Conservation (phyloP, 352 stramenopile genomes). For the Phytophthora sansomeana region DNA sequence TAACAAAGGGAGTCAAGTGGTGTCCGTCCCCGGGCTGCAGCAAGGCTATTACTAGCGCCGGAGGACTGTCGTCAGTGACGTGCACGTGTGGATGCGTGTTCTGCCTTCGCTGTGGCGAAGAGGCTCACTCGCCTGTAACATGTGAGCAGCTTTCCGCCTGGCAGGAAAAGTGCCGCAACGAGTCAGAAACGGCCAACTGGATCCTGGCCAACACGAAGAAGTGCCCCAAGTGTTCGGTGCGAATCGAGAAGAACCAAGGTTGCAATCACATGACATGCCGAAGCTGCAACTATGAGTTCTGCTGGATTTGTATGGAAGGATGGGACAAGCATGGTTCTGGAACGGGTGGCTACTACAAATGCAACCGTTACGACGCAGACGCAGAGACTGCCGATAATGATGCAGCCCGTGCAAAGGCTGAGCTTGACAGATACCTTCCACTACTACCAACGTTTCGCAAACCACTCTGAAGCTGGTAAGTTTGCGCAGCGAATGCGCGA, state of each 20-base stretch:
- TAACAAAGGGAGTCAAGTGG: slow-evolving; percentile 97
- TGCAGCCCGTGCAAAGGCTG: slow-evolving; percentile 93
- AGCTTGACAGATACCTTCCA: slow-evolving; percentile 99
- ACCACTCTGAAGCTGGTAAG: slow-evolving; percentile 96
- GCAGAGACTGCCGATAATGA: slow-evolving; percentile 73
- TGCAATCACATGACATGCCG: slow-evolving; percentile 99
- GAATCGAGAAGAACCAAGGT: slow-evolving; percentile 99
- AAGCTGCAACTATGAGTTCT: slow-evolving; percentile 96
- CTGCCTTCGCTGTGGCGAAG: slow-evolving; percentile 95
- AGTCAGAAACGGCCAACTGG: slow-evolving; percentile 99
- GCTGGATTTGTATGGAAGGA: slow-evolving; percentile 97
- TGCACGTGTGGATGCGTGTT: slow-evolving; percentile 91
- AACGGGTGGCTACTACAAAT: slow-evolving; percentile 99
- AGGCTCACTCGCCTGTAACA: slow-evolving; percentile 94
- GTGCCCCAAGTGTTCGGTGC: slow-evolving; percentile 98
- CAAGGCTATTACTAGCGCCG: slow-evolving; percentile 92
- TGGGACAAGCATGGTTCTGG: slow-evolving; percentile 97
- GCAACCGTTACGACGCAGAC: slow-evolving; percentile 96
- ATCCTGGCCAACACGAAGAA: slow-evolving; percentile 99
- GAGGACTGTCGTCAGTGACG: slow-evolving; percentile 79
- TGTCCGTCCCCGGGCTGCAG: slow-evolving; percentile 97
- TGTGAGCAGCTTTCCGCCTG: slow-evolving; percentile 95
- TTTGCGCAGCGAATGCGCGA: slow-evolving; percentile 97
- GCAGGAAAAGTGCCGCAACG: slow-evolving; percentile 98
- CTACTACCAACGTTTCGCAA: slow-evolving; percentile 99